Percentiles rank a stretch among this genome's conserved stretches.
Evolutionary conservation across 2,329 filamentous ascomycete genomes (phyloP).

Genomic region (Thyridium curvatum): DNA sequence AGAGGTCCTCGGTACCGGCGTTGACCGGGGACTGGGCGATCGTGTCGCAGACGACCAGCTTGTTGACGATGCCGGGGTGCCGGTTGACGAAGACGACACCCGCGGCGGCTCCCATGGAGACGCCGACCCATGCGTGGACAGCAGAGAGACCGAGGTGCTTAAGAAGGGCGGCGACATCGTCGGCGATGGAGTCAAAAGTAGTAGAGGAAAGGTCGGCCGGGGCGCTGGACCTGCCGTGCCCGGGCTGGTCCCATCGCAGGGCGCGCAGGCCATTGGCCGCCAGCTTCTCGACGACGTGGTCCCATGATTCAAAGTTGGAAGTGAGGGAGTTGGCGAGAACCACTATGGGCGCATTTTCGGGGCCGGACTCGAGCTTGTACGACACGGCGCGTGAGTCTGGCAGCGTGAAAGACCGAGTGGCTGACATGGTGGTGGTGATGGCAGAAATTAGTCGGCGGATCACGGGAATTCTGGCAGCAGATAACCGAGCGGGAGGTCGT

Average conservation of each 20-base stretch:
- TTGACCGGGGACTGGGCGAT: slow-evolving; percentile 29
- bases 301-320: slow-evolving; percentile 29
- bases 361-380: slow-evolving; percentile 19
- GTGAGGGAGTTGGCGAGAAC: slow-evolving; percentile 32
- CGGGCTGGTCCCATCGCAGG: slow-evolving; percentile 35
- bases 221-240: slow-evolving; percentile 30
- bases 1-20: slow-evolving; percentile 25
- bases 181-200: slow-evolving; percentile 30
- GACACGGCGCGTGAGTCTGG: slow-evolving; percentile 5
- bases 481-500: too few relatives aligned
- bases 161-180: slow-evolving; percentile 29
- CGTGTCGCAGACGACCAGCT: slow-evolving; percentile 32
- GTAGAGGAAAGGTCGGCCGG: slow-evolving; percentile 24
- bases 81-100: slow-evolving; percentile 29
- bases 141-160: slow-evolving; percentile 19
- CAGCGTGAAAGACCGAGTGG: slow-evolving; percentile 2
- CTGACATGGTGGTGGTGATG: slow-evolving; percentile 1
- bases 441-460: too few relatives aligned
- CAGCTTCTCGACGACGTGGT: slow-evolving; percentile 27
- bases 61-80: slow-evolving; percentile 28
- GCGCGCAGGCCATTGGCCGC: slow-evolving; percentile 27
- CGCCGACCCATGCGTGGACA: slow-evolving; percentile 34
- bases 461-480: too few relatives aligned
- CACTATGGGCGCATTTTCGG: slow-evolving; percentile 21
- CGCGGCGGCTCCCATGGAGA: slow-evolving; percentile 36